Evolutionary conservation across 768 basidiomycete species (phyloP).

Genomic region (Leucosporidium yakuticum): DNA sequence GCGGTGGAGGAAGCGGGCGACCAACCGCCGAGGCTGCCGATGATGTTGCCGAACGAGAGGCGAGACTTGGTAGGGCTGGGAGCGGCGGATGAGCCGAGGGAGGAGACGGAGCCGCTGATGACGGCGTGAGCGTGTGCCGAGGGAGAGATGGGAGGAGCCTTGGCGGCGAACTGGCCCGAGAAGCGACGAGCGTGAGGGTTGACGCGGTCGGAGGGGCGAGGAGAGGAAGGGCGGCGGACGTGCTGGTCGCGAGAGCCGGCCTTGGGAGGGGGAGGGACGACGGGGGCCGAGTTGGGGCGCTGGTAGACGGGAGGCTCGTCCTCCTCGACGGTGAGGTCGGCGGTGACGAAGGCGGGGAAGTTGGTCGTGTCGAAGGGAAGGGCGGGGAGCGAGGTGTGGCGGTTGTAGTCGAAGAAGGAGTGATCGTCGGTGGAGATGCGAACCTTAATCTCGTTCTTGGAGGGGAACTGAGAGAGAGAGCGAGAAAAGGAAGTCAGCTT

Average conservation of each 20-base stretch:
- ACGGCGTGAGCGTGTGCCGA: slow-evolving; percentile 23
- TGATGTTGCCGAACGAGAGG: slow-evolving; percentile 24
- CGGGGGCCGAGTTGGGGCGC: too few relatives aligned
- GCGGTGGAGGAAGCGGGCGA: slow-evolving; percentile 11
- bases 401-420: slow-evolving; percentile 33
- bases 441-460: slow-evolving; percentile 20
- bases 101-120: slow-evolving; percentile 11
- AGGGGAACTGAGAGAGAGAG: slow-evolving; percentile 30
- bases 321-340: slow-evolving; percentile 33
- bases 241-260: slow-evolving; percentile 16
- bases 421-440: slow-evolving; percentile 29
- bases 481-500: background rate
- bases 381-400: slow-evolving; percentile 34
- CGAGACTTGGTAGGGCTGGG: slow-evolving; percentile 14
- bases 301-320: slow-evolving; percentile 15
- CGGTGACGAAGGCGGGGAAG: slow-evolving; percentile 31
- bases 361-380: slow-evolving; percentile 25
- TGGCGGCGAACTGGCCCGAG: slow-evolving; percentile 24
- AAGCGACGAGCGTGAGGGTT: slow-evolving; percentile 25
- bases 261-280: background rate
- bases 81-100: slow-evolving; percentile 4
- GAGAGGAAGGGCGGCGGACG: slow-evolving; percentile 33
- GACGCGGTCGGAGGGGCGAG: slow-evolving; percentile 27
- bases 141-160: slow-evolving; percentile 23
- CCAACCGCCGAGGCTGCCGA: slow-evolving; percentile 29